These are phyloP conservation scores for Panellus pusillus DNA, from an alignment of 768 basidiomycete genomes.

Conservation along the genomic window DNA sequence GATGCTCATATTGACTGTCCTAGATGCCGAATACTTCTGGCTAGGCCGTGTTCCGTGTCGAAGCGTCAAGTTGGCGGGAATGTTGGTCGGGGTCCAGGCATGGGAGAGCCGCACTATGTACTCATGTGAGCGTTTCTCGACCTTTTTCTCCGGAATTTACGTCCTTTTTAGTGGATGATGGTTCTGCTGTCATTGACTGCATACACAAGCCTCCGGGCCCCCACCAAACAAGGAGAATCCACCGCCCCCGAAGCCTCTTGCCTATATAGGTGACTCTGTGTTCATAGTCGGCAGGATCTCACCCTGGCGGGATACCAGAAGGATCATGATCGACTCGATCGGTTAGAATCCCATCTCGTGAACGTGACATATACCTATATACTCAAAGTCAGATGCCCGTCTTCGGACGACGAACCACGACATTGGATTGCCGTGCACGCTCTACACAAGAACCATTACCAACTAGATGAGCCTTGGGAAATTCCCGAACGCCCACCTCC, in stretches of 20 bases:
- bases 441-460: constrained; percentile 56
- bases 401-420: constrained; percentile 56
- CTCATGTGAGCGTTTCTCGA: constrained; percentile 41
- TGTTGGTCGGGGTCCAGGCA: constrained; percentile 61
- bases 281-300: constrained; percentile 21
- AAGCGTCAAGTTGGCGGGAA: constrained; percentile 56
- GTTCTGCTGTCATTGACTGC: constrained; percentile 73
- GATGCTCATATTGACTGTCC: constrained; percentile 5
- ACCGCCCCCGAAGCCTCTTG: constrained; percentile 5
- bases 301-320: constrained; percentile 4
- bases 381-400: constrained; percentile 42
- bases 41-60: constrained; percentile 72
- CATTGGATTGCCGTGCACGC: constrained; percentile 55
- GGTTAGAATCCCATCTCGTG: constrained; percentile 35
- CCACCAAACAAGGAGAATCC: constrained; percentile 21
- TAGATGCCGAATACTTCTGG: constrained; percentile 67
- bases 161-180: constrained; percentile 65
- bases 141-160: not conserved
- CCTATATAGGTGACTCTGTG: constrained; percentile 9
- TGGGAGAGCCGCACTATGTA: constrained; percentile 65
- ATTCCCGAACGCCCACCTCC: constrained; percentile 33
- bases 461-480: constrained; percentile 47
- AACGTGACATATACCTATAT: not conserved
- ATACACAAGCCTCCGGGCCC: constrained; percentile 34
- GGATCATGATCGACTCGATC: constrained; percentile 42